Base-by-base conservation (phyloP, 306 rosid genomes). In the Potentilla sterilis region DNA sequence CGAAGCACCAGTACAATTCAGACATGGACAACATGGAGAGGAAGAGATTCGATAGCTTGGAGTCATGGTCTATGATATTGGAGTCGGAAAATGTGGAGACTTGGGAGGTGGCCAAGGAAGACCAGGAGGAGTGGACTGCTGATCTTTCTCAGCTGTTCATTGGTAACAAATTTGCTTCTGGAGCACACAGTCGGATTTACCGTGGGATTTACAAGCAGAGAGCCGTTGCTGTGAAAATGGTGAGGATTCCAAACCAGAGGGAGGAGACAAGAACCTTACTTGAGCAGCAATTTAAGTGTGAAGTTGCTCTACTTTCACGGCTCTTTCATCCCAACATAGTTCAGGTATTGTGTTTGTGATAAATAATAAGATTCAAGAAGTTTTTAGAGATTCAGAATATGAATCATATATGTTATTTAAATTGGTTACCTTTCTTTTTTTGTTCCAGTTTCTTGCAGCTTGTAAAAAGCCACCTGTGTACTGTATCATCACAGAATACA, bases 201-300 rank as follows among this genome's bases (percentile, higher is more conserved):
- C 91, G 98, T 34, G 98, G 98, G 63, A 94, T 94, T 80, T 94
- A 94, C 87, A 94, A 88, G 88, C 98, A 94, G 85, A 83, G 95
- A 83, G 98, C 98, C 3, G 98, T 94, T 61, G 98, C 98, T 68
- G 98, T 94, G 41, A 94, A 94, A 87, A 94, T 94, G 98, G 98
- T 94, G 55, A 87, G 98, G 61, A 88, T 94, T 78, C 98, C 98
- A 70, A 85, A 77, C 67, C 97, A 90, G 87, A 46, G 82, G 28
- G 92, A 86, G 64, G 97, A 94, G 78, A 90, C 88, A 43, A 87
- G 91, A 82, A 19, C 76, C 83, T 78, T 88, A 64, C 90, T 94
- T 15, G 97, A 94, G 81, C 89, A 83, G 81, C 98, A 94, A 75
- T 94, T 94, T 75, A 94, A 90, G 84, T 94, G 94, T 78, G 98